Conservation (phyloP, 2,329 filamentous ascomycete genomes). For the Pseudocercospora pini-densiflorae region DNA sequence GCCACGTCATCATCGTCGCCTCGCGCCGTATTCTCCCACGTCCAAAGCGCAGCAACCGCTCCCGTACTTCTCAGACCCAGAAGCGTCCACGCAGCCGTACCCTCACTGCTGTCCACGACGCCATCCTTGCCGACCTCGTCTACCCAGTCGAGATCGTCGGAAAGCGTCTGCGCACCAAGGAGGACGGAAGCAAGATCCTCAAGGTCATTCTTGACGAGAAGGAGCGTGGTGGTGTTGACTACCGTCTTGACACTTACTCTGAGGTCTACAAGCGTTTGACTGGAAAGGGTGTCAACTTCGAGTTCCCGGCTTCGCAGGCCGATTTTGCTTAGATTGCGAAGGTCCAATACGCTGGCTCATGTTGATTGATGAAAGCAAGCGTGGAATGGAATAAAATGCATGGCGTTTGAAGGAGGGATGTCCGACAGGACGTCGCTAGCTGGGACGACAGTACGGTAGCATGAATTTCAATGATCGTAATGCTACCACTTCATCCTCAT, state of each 20-base stretch:
- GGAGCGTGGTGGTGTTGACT: conserved; percentile 99
- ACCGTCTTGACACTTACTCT: conserved; percentile 98
- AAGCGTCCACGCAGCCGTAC: conserved; percentile 98
- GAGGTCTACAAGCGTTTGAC: conserved; percentile 99
- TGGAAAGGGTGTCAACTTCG: conserved; percentile 94
- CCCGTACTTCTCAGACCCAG: conserved; percentile 95
- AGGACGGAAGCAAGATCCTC: conserved; percentile 97
- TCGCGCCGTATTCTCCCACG: conserved; percentile 98
- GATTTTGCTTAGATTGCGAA: neutral
- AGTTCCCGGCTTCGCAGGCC: conserved; percentile 87
- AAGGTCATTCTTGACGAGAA: conserved; percentile 99
- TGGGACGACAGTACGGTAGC: conserved; percentile 5
- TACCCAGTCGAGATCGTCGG: conserved; percentile 99
- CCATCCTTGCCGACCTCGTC: conserved; percentile 96
- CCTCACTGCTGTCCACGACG: conserved; percentile 97
- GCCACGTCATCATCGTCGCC: conserved; percentile 98
- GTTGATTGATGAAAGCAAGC: neutral
- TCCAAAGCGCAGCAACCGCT: conserved; percentile 97
- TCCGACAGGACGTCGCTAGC: neutral
- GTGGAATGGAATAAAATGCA: neutral
- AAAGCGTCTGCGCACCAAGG: conserved; percentile 98
- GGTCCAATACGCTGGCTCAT: conserved; percentile 30
- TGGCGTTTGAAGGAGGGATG: neutral
- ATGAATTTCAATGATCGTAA: conserved; percentile 1
- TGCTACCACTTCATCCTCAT: conserved; percentile 1